Evolutionary conservation across 768 basidiomycete species (phyloP).

Genomic region (Gyrodon lividus): DNA sequence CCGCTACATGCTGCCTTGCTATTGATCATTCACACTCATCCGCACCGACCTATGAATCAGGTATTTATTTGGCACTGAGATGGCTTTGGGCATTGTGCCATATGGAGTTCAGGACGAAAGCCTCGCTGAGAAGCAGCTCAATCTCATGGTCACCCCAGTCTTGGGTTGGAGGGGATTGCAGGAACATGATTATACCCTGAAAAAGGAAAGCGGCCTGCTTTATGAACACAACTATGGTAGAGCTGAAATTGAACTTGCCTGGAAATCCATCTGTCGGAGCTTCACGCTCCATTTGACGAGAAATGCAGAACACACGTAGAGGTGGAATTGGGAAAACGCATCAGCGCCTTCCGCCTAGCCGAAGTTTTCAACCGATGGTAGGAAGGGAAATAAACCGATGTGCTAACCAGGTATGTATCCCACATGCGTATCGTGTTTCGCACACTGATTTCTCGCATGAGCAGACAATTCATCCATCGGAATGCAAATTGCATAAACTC

Average conservation of each 20-base stretch:
- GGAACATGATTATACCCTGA: conserved; percentile 98
- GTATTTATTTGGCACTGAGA: conserved; percentile 54
- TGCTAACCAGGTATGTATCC: conserved; percentile 94
- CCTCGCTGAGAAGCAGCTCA: conserved; percentile 92
- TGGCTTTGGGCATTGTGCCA: conserved; percentile 94
- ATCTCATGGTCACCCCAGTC: conserved; percentile 96
- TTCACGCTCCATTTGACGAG: conserved; percentile 94
- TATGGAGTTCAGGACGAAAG: conserved; percentile 89
- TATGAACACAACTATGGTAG: not conserved
- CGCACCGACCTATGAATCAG: not conserved
- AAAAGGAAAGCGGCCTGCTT: not conserved
- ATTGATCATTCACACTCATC: conserved; percentile 4
- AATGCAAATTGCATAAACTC: conserved; percentile 99
- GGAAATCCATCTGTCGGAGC: conserved; percentile 96
- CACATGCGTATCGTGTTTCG: conserved; percentile 98
- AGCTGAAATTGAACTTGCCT: conserved; percentile 50
- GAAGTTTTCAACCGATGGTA: not conserved
- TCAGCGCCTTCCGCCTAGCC: conserved; percentile 91
- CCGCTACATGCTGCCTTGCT: conserved; percentile 24
- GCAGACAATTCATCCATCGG: conserved; percentile 98
- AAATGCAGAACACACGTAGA: conserved; percentile 98
- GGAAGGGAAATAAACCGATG: not conserved
- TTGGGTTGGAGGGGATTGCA: conserved; percentile 89
- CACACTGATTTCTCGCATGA: conserved; percentile 98
- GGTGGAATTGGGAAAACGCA: conserved; percentile 97